Evolutionary conservation across 495 filamentous ascomycete genomes (phyloP), one percentile per base, ranked within the genome.

Genomic region (Penicillium egyptiacum): DNA sequence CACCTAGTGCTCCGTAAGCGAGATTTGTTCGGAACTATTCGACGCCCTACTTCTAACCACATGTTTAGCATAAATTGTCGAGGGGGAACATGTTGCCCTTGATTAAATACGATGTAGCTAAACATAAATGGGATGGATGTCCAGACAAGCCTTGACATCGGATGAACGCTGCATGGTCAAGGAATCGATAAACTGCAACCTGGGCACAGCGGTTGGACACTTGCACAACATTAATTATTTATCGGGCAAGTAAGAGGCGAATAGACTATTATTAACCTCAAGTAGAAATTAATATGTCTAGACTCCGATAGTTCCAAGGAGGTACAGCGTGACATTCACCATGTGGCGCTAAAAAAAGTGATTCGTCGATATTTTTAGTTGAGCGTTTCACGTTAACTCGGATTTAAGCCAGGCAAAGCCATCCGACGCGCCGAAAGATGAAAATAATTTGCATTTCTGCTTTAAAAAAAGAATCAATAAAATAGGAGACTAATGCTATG

Each of bases 361-460:
- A 54, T 46, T 54, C 3, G 42, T 20, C 2, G 10, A 11, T 55
- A 55, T 47, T 47, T 55, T 55, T 55, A 40, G 53, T 31, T 20
- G 22, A 28, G 23, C 42, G 53, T 47, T 55, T 47, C 42, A 55
- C 10, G 23, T 40, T 40, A 16, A 23, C 20, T 14, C 19, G 19
- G 43, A 28, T 25, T 46, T 19, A 11, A 43, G 28, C 14, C 51
- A 44, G 23, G 45, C 39, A 44, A 53, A 53, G 26, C 16, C 26
- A 41, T 53, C 11, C 12, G 22, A 44, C 17, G 19, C 39, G 23
- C 22, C 17, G 26, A 44, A 17, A 43, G 28, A 53, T 16, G 30
- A 17, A 22, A 7, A 35, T 28, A 12, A 23, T 26, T 40, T 26
- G 14, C 2, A 17, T 12, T 25, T 39, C 20, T 14, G 2, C 17